A percentile compares a stretch with the other conserved stretches of the same genome.
These are phyloP conservation scores for Eremothecium cymbalariae DNA, from an alignment of 1,139 yeast genomes.

Conservation along the genomic window DNA sequence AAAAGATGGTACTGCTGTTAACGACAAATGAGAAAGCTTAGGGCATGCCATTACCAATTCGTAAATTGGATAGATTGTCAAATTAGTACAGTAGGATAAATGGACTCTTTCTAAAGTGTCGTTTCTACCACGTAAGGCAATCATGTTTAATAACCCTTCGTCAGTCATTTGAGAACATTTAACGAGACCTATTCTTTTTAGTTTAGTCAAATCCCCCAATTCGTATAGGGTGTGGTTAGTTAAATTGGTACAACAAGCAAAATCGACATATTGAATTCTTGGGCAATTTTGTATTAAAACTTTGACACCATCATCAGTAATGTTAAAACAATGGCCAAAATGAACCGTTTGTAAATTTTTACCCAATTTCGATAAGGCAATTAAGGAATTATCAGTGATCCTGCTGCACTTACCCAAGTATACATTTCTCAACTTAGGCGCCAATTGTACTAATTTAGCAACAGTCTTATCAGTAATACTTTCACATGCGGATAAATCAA, in stretches of 20 bases:
- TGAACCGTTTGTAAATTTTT: constrained; percentile 83
- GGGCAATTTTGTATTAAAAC: constrained; percentile 71
- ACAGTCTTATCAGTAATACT: constrained; percentile 76
- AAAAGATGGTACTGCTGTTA: constrained; percentile 87
- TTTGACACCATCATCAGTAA: constrained; percentile 83
- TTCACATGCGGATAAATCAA: constrained; percentile 81
- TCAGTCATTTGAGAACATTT: constrained; percentile 87
- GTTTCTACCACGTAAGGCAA: constrained; percentile 61
- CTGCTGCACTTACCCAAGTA: constrained; percentile 84
- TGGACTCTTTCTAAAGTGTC: constrained; percentile 87
- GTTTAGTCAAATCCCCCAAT: constrained; percentile 66
- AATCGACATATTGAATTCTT: constrained; percentile 83
- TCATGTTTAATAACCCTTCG: constrained; percentile 70
- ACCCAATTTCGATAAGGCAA: constrained; percentile 66
- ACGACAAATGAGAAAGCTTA: constrained; percentile 73
- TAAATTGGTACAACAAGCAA: constrained; percentile 87
- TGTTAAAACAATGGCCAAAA: constrained; percentile 85
- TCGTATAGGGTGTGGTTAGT: constrained; percentile 80
- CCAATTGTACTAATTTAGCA: constrained; percentile 59
- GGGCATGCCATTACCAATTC: constrained; percentile 74
- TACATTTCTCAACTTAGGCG: constrained; percentile 82
- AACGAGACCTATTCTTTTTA: constrained; percentile 87
- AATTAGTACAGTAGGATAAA: constrained; percentile 78
- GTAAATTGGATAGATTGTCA: constrained; percentile 66
- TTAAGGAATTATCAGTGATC: constrained; percentile 74